These are phyloP conservation scores for Heimioporus retisporus DNA, from an alignment of 1,284 basidiomycete genomes.

Conservation along the genomic window DNA sequence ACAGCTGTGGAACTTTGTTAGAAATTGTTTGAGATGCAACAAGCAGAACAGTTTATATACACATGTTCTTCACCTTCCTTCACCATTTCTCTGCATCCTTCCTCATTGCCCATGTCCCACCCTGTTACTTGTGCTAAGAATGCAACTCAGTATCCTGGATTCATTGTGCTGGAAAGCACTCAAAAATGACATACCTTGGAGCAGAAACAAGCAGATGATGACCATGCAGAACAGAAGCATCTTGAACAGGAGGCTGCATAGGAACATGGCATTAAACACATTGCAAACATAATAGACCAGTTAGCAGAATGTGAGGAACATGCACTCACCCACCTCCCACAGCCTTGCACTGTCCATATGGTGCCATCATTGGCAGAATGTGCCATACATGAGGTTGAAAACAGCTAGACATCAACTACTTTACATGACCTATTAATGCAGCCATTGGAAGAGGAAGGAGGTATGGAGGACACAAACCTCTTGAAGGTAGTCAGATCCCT, in stretches of 20 bases:
- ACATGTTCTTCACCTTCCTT: neutral
- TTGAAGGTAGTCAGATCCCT: neutral
- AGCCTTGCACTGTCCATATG: no score
- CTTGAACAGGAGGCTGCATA: neutral
- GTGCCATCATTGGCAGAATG: neutral
- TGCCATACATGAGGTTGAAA: neutral
- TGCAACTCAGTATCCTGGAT: neutral
- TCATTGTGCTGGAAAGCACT: neutral
- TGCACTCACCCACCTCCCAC: no score
- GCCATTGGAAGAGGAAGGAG: neutral
- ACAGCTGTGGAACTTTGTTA: neutral
- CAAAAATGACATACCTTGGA: slow-evolving; percentile 10
- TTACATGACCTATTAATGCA: no score
- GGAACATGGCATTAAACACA: neutral
- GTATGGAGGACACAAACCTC: neutral
- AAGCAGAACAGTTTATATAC: neutral
- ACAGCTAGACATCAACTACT: neutral
- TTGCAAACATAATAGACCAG: neutral
- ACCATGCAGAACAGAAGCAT: neutral
- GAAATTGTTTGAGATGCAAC: neutral
- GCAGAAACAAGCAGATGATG: slow-evolving; percentile 12
- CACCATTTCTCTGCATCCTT: neutral
- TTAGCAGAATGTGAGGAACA: no score
- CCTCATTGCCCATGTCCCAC: neutral
- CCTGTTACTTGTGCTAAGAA: slow-evolving; percentile 3